Percentiles rank a stretch among this genome's conserved stretches.
phyloP scores from a whole-genome alignment of 2,329 filamentous ascomycete species.

The Fusarium agapanthi region DNA sequence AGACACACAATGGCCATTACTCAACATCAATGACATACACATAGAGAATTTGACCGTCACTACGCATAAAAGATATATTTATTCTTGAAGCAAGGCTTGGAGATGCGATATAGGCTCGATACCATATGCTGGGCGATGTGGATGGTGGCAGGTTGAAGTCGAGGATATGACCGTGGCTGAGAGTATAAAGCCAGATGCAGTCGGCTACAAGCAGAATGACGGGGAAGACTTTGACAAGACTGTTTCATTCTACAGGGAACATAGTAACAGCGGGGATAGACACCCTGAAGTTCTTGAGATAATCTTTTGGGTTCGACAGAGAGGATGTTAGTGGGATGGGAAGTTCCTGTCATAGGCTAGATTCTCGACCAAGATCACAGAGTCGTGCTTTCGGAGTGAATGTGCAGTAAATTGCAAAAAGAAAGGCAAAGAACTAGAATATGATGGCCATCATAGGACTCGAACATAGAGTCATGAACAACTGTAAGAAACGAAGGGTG shows the following conservation, averaged over 20 bases:
- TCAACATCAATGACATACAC: not conserved
- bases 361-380: too few relatives aligned
- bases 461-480: not conserved
- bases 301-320: too few relatives aligned
- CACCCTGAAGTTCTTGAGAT: not conserved
- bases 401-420: not conserved
- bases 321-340: not conserved
- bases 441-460: not conserved
- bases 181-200: not conserved
- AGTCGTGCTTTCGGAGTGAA: too few relatives aligned
- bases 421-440: not conserved
- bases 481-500: not conserved
- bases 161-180: not conserved
- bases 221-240: not conserved
- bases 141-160: not conserved
- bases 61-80: not conserved
- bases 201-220: fast-evolving
- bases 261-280: not conserved
- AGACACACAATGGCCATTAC: not conserved
- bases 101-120: not conserved
- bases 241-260: not conserved
- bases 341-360: not conserved
- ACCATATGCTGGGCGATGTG: not conserved
- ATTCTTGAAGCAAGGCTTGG: too few relatives aligned
- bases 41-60: not conserved